These are phyloP conservation scores for Erythrophleum fordii DNA, from an alignment of 306 rosid genomes.

Conservation along the genomic window DNA sequence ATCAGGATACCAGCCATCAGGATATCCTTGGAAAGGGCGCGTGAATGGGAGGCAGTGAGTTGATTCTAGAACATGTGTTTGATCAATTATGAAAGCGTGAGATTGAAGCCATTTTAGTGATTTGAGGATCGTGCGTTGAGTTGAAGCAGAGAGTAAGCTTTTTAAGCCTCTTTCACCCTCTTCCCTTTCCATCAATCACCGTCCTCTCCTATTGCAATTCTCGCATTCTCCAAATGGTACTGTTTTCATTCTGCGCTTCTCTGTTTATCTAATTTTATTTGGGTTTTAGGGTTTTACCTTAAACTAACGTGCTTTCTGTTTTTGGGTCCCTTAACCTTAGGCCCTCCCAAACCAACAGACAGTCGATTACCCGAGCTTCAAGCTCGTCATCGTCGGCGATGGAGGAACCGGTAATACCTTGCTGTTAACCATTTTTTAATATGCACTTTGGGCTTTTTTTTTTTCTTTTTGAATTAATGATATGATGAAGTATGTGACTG, in stretches of 20 bases:
- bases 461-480: too few species aligned
- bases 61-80: neutral
- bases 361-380: slow-evolving; percentile 74
- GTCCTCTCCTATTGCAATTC: too few species aligned
- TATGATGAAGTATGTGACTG: neutral
- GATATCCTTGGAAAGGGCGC: too few species aligned
- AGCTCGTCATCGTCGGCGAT: slow-evolving; percentile 80
- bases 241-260: neutral
- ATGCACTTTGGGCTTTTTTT: too few species aligned
- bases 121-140: neutral
- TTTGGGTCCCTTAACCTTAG: slow-evolving; percentile 34
- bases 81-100: neutral
- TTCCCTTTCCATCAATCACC: neutral
- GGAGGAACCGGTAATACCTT: slow-evolving; percentile 67
- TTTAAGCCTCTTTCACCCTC: neutral
- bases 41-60: neutral
- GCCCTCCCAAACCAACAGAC: slow-evolving; percentile 60
- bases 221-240: neutral
- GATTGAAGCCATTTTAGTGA: neutral
- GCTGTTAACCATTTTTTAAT: neutral
- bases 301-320: neutral
- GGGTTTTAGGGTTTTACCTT: neutral
- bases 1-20: too few species aligned
- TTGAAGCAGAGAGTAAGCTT: neutral
- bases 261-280: neutral